phyloP scores from a whole-genome alignment of 345 rosid genomes.

The Iberis pinnata region DNA sequence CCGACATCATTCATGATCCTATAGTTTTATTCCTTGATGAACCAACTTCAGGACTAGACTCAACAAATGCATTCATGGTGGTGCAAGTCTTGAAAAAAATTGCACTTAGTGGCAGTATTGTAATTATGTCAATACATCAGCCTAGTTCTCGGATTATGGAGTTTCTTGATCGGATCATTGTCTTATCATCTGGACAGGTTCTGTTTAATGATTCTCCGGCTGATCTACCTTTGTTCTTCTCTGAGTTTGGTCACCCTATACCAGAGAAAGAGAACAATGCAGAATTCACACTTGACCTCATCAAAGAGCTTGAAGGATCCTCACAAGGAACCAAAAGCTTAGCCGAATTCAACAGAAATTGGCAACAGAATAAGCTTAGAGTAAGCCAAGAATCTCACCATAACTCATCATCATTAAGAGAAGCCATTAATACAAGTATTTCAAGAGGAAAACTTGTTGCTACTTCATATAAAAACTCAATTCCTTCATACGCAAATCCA shows the following conservation, averaged over 20 bases:
- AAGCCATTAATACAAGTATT: slow-evolving; percentile 27
- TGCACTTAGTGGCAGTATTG: slow-evolving; percentile 63
- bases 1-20: slow-evolving; percentile 80
- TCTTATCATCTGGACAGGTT: slow-evolving; percentile 46
- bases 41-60: slow-evolving; percentile 89
- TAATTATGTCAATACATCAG: slow-evolving; percentile 75
- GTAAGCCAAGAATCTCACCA: slow-evolving; percentile 11
- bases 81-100: slow-evolving; percentile 81
- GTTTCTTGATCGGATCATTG: slow-evolving; percentile 42
- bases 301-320: slow-evolving; percentile 46
- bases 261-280: slow-evolving; percentile 70
- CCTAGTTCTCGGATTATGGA: slow-evolving; percentile 57
- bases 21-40: slow-evolving; percentile 72
- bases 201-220: slow-evolving; percentile 52
- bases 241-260: slow-evolving; percentile 59
- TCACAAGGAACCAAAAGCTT: slow-evolving; percentile 43
- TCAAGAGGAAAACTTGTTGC: slow-evolving; percentile 26
- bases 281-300: slow-evolving; percentile 74
- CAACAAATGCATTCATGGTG: slow-evolving; percentile 73
- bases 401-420: slow-evolving; percentile 21
- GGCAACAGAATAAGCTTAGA: slow-evolving; percentile 37
- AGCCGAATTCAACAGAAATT: slow-evolving; percentile 56
- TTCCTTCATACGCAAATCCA: slow-evolving; percentile 22
- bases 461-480: slow-evolving; percentile 20
- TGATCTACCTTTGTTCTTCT: slow-evolving; percentile 45